Evolutionary conservation across 495 filamentous ascomycete genomes (phyloP).

Genomic region (Daldinia decipiens): DNA sequence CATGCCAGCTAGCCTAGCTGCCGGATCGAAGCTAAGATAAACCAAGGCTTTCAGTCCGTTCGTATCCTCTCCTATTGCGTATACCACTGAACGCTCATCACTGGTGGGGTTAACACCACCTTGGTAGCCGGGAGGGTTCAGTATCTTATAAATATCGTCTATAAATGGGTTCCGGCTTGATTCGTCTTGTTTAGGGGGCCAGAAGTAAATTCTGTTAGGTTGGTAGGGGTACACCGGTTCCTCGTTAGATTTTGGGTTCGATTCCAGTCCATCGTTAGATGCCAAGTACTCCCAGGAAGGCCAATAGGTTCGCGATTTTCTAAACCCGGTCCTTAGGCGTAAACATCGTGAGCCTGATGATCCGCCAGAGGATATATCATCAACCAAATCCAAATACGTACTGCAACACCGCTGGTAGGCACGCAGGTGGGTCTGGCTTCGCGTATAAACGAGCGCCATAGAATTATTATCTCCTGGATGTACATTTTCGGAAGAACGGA

Average conservation of each 20-base stretch:
- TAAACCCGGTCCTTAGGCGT: constrained; percentile 63
- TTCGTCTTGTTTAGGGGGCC: constrained; percentile 66
- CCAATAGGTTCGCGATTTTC: constrained; percentile 31
- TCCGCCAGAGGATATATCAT: constrained; percentile 56
- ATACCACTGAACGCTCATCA: constrained; percentile 72
- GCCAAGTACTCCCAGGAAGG: constrained; percentile 34
- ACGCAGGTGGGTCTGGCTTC: constrained; percentile 68
- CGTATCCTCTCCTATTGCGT: constrained; percentile 56
- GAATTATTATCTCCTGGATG: constrained; percentile 60
- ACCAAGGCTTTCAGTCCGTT: constrained; percentile 62
- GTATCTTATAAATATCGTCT: constrained; percentile 61
- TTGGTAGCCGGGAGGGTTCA: constrained; percentile 64
- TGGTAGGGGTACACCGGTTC: constrained; percentile 51
- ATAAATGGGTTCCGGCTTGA: constrained; percentile 41
- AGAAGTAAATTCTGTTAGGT: constrained; percentile 63
- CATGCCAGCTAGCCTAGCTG: constrained; percentile 50
- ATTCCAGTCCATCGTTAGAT: constrained; percentile 51
- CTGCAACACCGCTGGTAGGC: constrained; percentile 67
- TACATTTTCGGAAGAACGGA: constrained; percentile 49
- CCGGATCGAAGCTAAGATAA: constrained; percentile 72
- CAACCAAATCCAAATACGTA: constrained; percentile 74
- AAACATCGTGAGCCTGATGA: constrained; percentile 55
- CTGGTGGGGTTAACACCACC: constrained; percentile 63
- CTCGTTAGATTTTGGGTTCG: constrained; percentile 7
- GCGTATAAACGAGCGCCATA: constrained; percentile 58